Conservation (phyloP, 1,284 basidiomycete species). For the Ustilago xerochloae region DNA sequence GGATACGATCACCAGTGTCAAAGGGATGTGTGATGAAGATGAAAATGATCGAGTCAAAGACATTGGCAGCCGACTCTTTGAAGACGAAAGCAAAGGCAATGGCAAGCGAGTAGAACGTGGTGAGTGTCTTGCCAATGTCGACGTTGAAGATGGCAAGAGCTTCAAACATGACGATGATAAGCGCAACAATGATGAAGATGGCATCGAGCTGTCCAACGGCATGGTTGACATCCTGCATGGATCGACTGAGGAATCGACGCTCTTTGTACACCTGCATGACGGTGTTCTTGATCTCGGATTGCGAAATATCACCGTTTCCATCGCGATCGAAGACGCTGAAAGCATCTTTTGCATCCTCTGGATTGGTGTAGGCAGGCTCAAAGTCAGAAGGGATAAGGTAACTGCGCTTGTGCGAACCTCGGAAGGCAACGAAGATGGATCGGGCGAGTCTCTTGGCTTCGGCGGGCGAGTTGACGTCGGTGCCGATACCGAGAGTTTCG, state of each 20-base stretch:
- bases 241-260: slow-evolving; percentile 58
- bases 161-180: slow-evolving; percentile 62
- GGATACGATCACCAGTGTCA: slow-evolving; percentile 63
- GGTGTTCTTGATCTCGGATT: slow-evolving; percentile 79
- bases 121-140: slow-evolving; percentile 57
- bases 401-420: slow-evolving; percentile 69
- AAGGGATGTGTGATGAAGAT: slow-evolving; percentile 65
- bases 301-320: slow-evolving; percentile 81
- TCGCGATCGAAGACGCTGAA: slow-evolving; percentile 79
- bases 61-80: slow-evolving; percentile 64
- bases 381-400: slow-evolving; percentile 80
- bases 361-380: slow-evolving; percentile 75
- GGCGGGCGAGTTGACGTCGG: slow-evolving; percentile 63
- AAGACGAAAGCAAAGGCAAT: slow-evolving; percentile 66
- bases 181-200: slow-evolving; percentile 52
- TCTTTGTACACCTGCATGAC: slow-evolving; percentile 71
- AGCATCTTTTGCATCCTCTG: slow-evolving; percentile 74
- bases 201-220: slow-evolving; percentile 60
- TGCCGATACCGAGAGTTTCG: slow-evolving; percentile 56
- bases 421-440: slow-evolving; percentile 76
- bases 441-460: slow-evolving; percentile 75
- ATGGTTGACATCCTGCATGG: slow-evolving; percentile 65
- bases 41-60: slow-evolving; percentile 67
- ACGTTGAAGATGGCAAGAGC: slow-evolving; percentile 65
- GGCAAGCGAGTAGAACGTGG: slow-evolving; percentile 65